Conservation (phyloP, 176 grass and related monocot species). For the Triticum urartu region DNA sequence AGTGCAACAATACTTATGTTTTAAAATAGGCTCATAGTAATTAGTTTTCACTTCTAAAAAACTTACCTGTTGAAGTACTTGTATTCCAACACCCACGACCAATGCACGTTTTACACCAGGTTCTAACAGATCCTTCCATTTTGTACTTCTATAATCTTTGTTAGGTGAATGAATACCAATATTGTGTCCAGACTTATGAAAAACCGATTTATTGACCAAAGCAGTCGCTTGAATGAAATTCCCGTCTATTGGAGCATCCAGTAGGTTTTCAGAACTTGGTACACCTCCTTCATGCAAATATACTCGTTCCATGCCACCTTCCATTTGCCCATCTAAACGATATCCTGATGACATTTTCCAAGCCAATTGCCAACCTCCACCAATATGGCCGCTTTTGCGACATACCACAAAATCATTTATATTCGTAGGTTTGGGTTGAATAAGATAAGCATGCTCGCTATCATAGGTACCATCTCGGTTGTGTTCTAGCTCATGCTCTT, state of each 20-base stretch:
- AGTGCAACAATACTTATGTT: background rate
- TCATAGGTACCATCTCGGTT: background rate
- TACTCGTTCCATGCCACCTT: background rate
- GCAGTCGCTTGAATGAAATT: conserved; percentile 45
- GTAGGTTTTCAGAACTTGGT: background rate
- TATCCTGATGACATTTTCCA: conserved; percentile 41
- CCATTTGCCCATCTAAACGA: background rate
- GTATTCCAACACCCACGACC: conserved; percentile 49
- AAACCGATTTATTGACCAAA: conserved; percentile 45
- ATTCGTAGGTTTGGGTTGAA: background rate
- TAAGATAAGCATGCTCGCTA: background rate
- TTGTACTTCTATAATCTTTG: conserved; percentile 14
- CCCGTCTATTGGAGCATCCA: conserved; percentile 25
- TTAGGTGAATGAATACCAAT: conserved; percentile 39
- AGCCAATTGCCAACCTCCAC: conserved; percentile 75
- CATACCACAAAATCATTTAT: conserved; percentile 25
- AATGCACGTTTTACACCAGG: conserved; percentile 47
- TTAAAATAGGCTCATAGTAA: background rate
- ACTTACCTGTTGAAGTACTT: conserved; percentile 72
- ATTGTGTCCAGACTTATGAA: conserved; percentile 30
- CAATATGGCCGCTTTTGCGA: conserved; percentile 26
- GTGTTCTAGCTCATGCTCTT: background rate
- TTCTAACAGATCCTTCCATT: conserved; percentile 49
- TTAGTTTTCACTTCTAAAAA: background rate
- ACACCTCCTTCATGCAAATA: conserved; percentile 9